These are phyloP conservation scores for Rhododendron griersonianum DNA, from an alignment of 148 eudicot species.

Conservation along the genomic window DNA sequence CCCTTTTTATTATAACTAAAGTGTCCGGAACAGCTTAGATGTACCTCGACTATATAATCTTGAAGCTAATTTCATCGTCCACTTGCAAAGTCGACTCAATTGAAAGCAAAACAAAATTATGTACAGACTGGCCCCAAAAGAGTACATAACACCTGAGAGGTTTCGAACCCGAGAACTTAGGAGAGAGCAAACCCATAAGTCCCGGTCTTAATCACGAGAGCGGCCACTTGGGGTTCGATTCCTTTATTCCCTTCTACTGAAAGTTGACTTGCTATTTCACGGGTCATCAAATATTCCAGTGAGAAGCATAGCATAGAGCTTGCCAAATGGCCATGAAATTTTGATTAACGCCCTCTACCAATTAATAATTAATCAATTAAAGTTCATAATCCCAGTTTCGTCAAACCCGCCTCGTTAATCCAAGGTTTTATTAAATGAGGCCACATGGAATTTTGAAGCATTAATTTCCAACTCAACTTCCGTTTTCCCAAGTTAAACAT, in stretches of 20 bases:
- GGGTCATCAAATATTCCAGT: neutral
- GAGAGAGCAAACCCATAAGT: neutral
- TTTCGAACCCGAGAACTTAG: too few relatives aligned
- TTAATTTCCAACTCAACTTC: neutral
- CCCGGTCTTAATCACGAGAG: neutral
- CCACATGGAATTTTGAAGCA: neutral
- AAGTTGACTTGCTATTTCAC: neutral
- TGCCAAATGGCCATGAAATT: constrained; percentile 8
- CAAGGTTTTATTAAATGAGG: neutral
- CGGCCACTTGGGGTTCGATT: neutral
- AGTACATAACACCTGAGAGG: too few relatives aligned
- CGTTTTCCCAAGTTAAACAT: neutral
- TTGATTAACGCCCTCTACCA: neutral
- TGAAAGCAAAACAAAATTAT: too few relatives aligned
- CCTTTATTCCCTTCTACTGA: neutral
- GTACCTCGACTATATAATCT: too few relatives aligned
- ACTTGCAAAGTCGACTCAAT: too few relatives aligned
- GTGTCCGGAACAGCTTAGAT: too few relatives aligned
- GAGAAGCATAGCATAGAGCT: neutral
- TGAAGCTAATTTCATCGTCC: too few relatives aligned
- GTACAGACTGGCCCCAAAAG: too few relatives aligned
- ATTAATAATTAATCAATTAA: neutral
- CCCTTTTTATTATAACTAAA: too few relatives aligned
- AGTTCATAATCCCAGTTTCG: constrained; percentile 15
- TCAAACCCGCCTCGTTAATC: neutral